Conservation (phyloP, 1,284 basidiomycete genomes). For the Ceratobasidium theobromae region DNA sequence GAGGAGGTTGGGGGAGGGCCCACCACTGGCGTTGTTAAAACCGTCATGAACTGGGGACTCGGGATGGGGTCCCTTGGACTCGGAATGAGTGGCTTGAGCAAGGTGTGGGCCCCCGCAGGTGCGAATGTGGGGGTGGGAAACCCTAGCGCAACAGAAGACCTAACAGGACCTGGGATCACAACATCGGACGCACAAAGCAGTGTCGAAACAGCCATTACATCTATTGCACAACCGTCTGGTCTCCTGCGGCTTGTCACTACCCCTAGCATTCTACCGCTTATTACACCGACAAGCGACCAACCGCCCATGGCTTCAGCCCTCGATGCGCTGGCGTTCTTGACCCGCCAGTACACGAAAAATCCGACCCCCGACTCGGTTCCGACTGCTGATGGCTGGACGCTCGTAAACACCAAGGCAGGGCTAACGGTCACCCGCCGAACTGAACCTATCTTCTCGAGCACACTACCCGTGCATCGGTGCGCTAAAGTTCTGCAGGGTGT, state of each 20-base stretch:
- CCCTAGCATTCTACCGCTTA: conserved; percentile 48
- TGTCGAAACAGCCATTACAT: conserved; percentile 60
- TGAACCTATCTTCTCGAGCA: conserved; percentile 74
- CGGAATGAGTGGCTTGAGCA: conserved; percentile 21
- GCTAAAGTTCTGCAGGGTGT: conserved; percentile 93
- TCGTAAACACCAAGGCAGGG: conserved; percentile 75
- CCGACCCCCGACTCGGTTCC: conserved; percentile 43
- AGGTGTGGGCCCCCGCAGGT: conserved; percentile 27
- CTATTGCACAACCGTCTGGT: conserved; percentile 46
- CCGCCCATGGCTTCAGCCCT: conserved; percentile 74
- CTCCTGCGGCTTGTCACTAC: conserved; percentile 23
- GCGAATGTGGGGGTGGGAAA: background rate
- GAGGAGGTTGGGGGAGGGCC: background rate
- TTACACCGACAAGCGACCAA: conserved; percentile 44
- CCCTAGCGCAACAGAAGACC: background rate
- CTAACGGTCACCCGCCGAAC: conserved; percentile 76
- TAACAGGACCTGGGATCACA: background rate
- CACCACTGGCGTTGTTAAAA: background rate
- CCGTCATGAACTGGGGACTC: conserved; percentile 20
- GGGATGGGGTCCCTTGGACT: conserved; percentile 25
- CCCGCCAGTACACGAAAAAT: conserved; percentile 63
- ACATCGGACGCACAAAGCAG: conserved; percentile 23
- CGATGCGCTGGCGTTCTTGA: conserved; percentile 76
- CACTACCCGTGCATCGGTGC: conserved; percentile 84
- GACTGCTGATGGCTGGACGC: conserved; percentile 71